Percentiles rank a stretch among this genome's conserved stretches.
Evolutionary conservation across 257 asterid species (phyloP).

Genomic region (Avicennia marina): DNA sequence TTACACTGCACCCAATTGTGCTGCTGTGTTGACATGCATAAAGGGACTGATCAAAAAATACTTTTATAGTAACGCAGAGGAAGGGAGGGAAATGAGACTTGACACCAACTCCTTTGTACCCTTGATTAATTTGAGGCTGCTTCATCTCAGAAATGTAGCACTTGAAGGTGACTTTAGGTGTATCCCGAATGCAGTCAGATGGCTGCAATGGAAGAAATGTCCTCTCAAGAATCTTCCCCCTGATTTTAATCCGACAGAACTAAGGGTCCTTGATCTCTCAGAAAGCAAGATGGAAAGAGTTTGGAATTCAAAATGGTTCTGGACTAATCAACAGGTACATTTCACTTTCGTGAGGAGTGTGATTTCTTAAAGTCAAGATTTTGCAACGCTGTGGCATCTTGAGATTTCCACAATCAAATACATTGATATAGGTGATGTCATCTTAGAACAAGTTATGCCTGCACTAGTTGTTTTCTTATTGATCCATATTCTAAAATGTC

Average conservation of each 20-base stretch:
- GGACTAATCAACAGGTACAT: constrained; percentile 1
- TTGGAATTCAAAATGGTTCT: constrained; percentile 16
- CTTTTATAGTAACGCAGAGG: neutral
- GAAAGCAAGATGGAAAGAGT: constrained; percentile 24
- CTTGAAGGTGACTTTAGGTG: constrained; percentile 17
- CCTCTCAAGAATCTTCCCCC: constrained; percentile 17
- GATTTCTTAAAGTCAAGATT: neutral
- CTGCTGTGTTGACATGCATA: constrained; percentile 16
- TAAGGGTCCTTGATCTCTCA: constrained; percentile 32
- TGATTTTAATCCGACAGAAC: constrained; percentile 23
- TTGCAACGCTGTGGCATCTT: neutral
- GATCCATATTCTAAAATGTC: neutral
- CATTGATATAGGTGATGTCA: neutral
- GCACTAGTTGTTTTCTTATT: neutral
- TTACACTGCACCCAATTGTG: constrained; percentile 9
- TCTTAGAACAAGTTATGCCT: neutral
- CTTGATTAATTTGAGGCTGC: constrained; percentile 27
- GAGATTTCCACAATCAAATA: neutral
- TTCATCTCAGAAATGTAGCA: constrained; percentile 17
- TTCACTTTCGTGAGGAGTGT: neutral
- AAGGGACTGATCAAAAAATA: constrained; percentile 17
- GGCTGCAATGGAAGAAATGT: constrained; percentile 30
- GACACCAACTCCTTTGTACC: constrained; percentile 7
- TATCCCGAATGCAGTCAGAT: constrained; percentile 20
- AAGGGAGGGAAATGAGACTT: neutral